Evolutionary conservation across 208 protist species (phyloP), one percentile per base, ranked within the genome.

Genomic region (Herpetomonas tarakana): DNA sequence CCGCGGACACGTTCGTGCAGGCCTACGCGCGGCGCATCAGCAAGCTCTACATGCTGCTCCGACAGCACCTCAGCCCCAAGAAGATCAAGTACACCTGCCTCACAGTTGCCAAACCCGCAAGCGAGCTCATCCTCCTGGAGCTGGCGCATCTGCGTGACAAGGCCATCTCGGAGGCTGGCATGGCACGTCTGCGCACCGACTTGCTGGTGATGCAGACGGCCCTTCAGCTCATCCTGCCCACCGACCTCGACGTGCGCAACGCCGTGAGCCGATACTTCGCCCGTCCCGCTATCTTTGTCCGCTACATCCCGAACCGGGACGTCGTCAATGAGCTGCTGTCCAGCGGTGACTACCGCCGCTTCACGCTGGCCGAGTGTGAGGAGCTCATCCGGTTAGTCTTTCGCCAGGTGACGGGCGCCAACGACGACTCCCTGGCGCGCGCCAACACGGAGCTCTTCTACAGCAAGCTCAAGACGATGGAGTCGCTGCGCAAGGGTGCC

Each of bases 1-100:
- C 85, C 19, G 82, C 85, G 0, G 88, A 94, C 64, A 92, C 65
- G 52, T 94, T 94, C 69, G 81, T 94, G 0, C 82, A 92, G 54
- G 88, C 84, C 16, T 94, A 92, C 62, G 70, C 75, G 18, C 79
- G 83, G 0, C 81, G 78, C 22, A 64, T 94, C 52, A 80, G 65
- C 54, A 88, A 77, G 54, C 80, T 91, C 44, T 92, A 86, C 72
- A 63, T 78, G 11, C 65, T 91, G 45, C 63, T 94, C 19, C 77
- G 73, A 35, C 69, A 76, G 67, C 76, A 94, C 64, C 55, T 94
- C 3, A 31, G 68, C 27, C 28, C 56, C 16, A 74, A 83, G 49
- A 83, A 85, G 61, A 68, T 92, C 49, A 86, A 87, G 67, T 92
- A 77, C 68, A 78, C 78, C 19, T 73, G 75, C 60, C 52, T 92